Base-by-base conservation (phyloP, 106 monocot species). In the Dactylorhiza incarnata region DNA sequence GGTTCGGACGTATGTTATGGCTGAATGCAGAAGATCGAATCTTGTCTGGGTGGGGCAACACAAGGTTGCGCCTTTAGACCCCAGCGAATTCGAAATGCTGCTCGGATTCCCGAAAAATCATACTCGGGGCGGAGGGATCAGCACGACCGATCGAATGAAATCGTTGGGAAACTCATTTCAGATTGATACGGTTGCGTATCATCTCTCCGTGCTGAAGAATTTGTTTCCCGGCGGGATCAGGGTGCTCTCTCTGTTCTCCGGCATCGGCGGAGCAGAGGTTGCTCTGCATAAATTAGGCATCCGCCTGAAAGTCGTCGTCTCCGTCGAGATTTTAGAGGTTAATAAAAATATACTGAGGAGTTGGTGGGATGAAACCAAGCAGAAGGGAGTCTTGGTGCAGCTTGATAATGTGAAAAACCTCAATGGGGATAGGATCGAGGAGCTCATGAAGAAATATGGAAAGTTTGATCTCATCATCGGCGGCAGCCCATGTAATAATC, bases 181-280 rank as follows among this genome's bases (percentile, higher is more conserved):
- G 46, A 78, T 95, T 8, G 86, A 95, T 48, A 95, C 95, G 0
- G 90, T 95, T 11, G 95, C 92, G 0, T 95, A 88, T 68, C 95
- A 89, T 45, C 83, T 95, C 0, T 95, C 92, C 0, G 85, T 87
- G 2, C 76, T 95, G 46, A 92, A 81, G 72, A 83, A 77, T 2
- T 49, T 89, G 73, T 94, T 86, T 70, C 95, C 92, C 10, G 72
- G 84, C 66, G 95, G 95, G 2, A 84, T 95, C 0, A 87, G 46
- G 1, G 79, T 95, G 0, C 45, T 95, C 4, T 95, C 95, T 6
- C 73, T 95, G 0, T 95, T 92, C 58, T 86, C 92, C 0, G 95
- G 95, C 6, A 95, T 95, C 51, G 95, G 95, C 0, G 95, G 95
- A 12, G 95, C 89, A 43, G 95, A 95, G 75, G 89, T 95, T 44